phyloP scores from a whole-genome alignment of 768 basidiomycete genomes.

The Collybia sordida region DNA sequence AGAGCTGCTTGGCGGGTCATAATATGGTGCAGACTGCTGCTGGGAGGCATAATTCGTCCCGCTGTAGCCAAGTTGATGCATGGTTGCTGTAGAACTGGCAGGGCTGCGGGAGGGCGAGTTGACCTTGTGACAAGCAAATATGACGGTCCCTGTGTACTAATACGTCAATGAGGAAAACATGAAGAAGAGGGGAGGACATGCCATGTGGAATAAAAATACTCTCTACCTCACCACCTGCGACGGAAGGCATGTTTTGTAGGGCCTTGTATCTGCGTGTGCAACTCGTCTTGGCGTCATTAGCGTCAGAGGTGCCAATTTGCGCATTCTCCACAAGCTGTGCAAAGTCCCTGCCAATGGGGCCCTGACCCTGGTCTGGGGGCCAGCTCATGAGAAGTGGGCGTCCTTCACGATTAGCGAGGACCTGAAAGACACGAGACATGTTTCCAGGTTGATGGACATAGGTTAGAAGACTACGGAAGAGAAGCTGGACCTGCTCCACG shows the following conservation, averaged over 20 bases:
- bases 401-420: slow-evolving; percentile 61
- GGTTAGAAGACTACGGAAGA: slow-evolving; percentile 57
- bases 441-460: slow-evolving; percentile 50
- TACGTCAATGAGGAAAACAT: slow-evolving; percentile 13
- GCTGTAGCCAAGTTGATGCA: slow-evolving; percentile 48
- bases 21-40: slow-evolving; percentile 36
- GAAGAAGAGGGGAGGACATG: slow-evolving; percentile 35
- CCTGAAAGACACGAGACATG: slow-evolving; percentile 75
- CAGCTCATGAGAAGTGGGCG: slow-evolving; percentile 67
- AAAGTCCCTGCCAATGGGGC: slow-evolving; percentile 44
- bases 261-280: slow-evolving; percentile 85
- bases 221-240: slow-evolving; percentile 65
- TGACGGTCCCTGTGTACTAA: slow-evolving; percentile 52
- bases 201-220: slow-evolving; percentile 92
- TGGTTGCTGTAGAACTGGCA: slow-evolving; percentile 35
- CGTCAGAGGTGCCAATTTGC: slow-evolving; percentile 54
- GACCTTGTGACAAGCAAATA: slow-evolving; percentile 75
- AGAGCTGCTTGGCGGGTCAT: slow-evolving; percentile 31
- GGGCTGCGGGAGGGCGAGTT: slow-evolving; percentile 42
- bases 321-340: slow-evolving; percentile 68
- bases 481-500: slow-evolving; percentile 53
- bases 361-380: slow-evolving; percentile 65
- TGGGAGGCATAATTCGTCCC: slow-evolving; percentile 32
- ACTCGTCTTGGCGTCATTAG: slow-evolving; percentile 78
- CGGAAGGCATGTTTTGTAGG: slow-evolving; percentile 59